Conservation (phyloP, 1,284 basidiomycete species). For the Malassezia caprae region DNA sequence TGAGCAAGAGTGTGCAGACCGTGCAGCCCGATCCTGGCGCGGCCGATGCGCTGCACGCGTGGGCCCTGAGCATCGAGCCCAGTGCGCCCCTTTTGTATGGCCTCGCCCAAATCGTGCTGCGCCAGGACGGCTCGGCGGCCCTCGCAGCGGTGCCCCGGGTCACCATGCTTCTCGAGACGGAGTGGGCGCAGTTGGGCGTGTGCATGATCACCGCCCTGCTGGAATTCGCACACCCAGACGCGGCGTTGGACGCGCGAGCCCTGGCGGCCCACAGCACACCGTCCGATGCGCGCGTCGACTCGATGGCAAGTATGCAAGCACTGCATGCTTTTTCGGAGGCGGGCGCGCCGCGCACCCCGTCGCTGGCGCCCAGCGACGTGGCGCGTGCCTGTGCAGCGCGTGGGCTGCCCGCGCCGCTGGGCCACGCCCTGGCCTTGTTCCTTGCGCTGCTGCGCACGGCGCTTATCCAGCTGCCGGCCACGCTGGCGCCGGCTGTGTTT, state of each 20-base stretch:
- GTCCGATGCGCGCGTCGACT: not conserved
- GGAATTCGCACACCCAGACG: conserved; percentile 68
- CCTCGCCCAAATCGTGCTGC: not conserved
- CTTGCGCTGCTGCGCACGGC: conserved; percentile 61
- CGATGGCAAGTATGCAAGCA: not conserved
- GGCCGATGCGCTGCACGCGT: conserved; percentile 71
- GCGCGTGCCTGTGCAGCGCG: not conserved
- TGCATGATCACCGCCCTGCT: conserved; percentile 63
- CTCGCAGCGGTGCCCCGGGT: conserved; percentile 52
- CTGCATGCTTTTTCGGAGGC: not conserved
- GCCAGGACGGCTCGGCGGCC: too few relatives aligned
- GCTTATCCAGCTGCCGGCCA: conserved; percentile 67
- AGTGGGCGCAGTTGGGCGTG: conserved; percentile 91
- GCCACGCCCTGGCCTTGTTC: not conserved
- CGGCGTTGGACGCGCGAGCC: conserved; percentile 53
- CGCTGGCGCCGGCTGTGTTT: conserved; percentile 55
- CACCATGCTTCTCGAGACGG: conserved; percentile 58
- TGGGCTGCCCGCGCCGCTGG: not conserved
- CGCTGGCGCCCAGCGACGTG: not conserved
- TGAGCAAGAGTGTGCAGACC: conserved; percentile 66
- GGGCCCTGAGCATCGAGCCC: conserved; percentile 62
- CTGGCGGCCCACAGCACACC: conserved; percentile 3
- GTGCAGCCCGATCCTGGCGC: conserved; percentile 70
- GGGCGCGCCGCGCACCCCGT: not conserved
- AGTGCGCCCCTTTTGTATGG: not conserved